These are phyloP conservation scores for Colletotrichum viniferum DNA, from an alignment of 2,329 filamentous ascomycete species.

Conservation along the genomic window DNA sequence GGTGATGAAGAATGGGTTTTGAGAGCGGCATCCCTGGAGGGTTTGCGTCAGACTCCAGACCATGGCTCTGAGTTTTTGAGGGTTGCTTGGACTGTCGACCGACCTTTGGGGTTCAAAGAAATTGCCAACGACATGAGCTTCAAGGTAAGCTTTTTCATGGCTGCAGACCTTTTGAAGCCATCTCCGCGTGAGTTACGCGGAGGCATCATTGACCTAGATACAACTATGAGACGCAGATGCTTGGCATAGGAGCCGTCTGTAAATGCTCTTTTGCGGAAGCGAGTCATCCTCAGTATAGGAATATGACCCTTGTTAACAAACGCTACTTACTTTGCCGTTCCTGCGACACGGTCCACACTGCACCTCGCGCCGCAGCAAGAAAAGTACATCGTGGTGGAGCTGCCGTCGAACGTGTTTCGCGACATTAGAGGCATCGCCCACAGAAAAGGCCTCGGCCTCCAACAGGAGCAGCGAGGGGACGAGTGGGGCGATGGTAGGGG, in stretches of 20 bases:
- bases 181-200: neutral
- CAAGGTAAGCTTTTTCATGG: neutral
- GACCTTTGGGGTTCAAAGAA: neutral
- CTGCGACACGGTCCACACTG: neutral
- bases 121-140: neutral
- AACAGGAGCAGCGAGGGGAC: neutral
- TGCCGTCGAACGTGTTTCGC: neutral
- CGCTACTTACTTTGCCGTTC: neutral
- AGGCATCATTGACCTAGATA: neutral
- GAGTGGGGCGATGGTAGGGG: neutral
- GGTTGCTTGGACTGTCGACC: neutral
- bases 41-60: neutral
- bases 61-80: neutral
- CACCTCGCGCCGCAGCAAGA: neutral
- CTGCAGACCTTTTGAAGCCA: neutral
- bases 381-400: neutral
- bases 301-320: neutral
- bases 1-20: neutral
- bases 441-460: neutral
- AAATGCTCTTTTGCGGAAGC: neutral
- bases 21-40: neutral
- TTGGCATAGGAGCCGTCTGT: neutral
- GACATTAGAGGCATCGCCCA: neutral
- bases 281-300: neutral
- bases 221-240: neutral